Evolutionary conservation across 2,329 filamentous ascomycete species (phyloP).

Genomic region (Talaromyces rugulosus): DNA sequence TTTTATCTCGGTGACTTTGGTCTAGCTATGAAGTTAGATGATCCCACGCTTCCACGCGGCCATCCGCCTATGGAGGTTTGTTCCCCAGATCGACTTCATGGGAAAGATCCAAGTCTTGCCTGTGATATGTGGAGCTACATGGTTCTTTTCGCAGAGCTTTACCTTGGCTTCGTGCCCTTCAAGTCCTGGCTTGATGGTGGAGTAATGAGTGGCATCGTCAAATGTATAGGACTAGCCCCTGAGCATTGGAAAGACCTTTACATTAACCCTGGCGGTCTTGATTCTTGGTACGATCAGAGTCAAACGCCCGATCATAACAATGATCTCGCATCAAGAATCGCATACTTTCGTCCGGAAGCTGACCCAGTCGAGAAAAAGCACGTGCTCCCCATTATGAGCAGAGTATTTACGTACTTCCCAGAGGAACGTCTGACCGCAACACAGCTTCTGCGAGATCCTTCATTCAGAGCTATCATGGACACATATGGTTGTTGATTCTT

Average conservation of each 20-base stretch:
- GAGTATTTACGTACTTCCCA: constrained; percentile 21
- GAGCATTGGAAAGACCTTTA: constrained; percentile 22
- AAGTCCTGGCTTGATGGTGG: constrained; percentile 14
- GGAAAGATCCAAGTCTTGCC: constrained; percentile 19
- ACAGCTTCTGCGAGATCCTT: constrained; percentile 24
- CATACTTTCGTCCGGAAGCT: constrained; percentile 12
- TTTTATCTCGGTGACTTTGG: constrained; percentile 29
- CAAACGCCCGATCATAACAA: constrained; percentile 1
- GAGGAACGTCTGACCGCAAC: constrained; percentile 23
- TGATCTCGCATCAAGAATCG: background rate
- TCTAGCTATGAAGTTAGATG: constrained; percentile 20
- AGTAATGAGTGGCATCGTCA: constrained; percentile 18
- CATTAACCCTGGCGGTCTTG: constrained; percentile 10
- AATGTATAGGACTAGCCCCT: constrained; percentile 22
- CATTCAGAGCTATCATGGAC: constrained; percentile 26
- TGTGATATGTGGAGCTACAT: constrained; percentile 32
- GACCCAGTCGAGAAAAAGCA: constrained; percentile 19
- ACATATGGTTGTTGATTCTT: constrained; percentile 22
- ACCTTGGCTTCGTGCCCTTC: constrained; percentile 19
- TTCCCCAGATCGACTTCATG: constrained; percentile 25
- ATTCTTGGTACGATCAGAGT: constrained; percentile 27
- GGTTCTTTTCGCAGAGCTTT: constrained; percentile 24
- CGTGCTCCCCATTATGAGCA: constrained; percentile 20
- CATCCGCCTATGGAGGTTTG: constrained; percentile 19
- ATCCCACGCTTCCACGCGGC: constrained; percentile 10